Evolutionary conservation across 2,329 filamentous ascomycete genomes (phyloP), one percentile per base, ranked within the genome.

Genomic region (Stachybotrys echinatus): DNA sequence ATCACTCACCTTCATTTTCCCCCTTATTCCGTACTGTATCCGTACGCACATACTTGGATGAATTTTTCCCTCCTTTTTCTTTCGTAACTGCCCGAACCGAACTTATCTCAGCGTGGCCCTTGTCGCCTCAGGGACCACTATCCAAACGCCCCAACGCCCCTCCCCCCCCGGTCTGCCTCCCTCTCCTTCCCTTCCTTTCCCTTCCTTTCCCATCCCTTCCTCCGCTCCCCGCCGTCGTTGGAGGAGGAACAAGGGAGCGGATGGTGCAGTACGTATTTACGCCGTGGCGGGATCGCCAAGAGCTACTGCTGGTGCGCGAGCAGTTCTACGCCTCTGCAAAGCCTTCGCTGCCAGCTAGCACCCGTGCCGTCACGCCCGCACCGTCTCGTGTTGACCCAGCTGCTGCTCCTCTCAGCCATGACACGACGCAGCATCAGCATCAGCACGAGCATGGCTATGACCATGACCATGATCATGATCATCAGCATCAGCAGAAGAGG

Each of bases 211-310:
- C 17, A 6, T 17, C 17, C 38, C 18, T 40, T 40, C 38, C 38
- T n/a, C 18, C 38, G 7, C 38, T 31, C 27, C 12, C 27, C 27
- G 27, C 7, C 27, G 27, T 12, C 12, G 27, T 31, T 31, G 6
- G 27, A 31, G 27, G 27, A n/a, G n/a, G n/a, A n/a, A n/a, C n/a
- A n/a, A n/a, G n/a, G n/a, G n/a, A n/a, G n/a, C n/a, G n/a, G n/a
- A 88, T 87, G 84, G 81, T 86, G 23, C 81, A 84, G 61, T 89
- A 88, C 69, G 76, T 85, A 54, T 83, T 87, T 61, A 89, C 86
- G 49, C 86, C 86, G 31, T 91, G 87, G 87, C 83, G 85, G 55
- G 72, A 80, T 65, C 77, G 75, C 49, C 63, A 70, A 51, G 86
- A 90, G 64, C 79, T 92, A 53, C 75, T 89, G 50, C 66, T 72